A percentile compares a stretch with the other conserved stretches of the same genome.
These are phyloP conservation scores for Xylariaceae sp. DNA, from an alignment of 2,329 filamentous ascomycete genomes.

Conservation along the genomic window DNA sequence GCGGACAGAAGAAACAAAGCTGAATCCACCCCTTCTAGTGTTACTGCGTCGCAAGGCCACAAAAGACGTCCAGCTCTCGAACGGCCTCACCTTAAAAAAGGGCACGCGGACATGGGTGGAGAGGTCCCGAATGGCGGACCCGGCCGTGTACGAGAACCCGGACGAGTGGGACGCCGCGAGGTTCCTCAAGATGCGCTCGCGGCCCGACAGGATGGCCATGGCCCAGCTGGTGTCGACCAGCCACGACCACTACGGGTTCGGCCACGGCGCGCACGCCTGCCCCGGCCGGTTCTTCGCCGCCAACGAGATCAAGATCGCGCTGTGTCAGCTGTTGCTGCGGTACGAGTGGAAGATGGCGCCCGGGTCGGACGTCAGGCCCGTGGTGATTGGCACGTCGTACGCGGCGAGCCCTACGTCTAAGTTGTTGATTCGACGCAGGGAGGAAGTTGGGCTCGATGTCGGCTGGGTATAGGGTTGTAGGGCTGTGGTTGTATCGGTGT, in stretches of 20 bases:
- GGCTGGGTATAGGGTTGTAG: neutral
- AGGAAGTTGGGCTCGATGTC: constrained; percentile 25
- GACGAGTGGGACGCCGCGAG: constrained; percentile 28
- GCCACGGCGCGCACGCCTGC: constrained; percentile 41
- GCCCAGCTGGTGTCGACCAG: constrained; percentile 38
- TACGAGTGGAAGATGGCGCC: constrained; percentile 31
- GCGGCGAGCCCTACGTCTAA: constrained; percentile 12
- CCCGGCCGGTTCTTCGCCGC: constrained; percentile 38
- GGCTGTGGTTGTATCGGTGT: no score
- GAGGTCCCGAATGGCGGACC: constrained; percentile 29
- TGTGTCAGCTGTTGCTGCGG: constrained; percentile 30
- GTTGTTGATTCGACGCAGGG: constrained; percentile 22
- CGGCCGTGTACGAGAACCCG: constrained; percentile 27
- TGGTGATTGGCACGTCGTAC: neutral
- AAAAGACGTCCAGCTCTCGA: constrained; percentile 21
- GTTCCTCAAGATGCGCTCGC: constrained; percentile 26
- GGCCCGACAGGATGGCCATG: constrained; percentile 23
- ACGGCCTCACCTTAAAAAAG: constrained; percentile 28
- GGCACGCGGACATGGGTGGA: constrained; percentile 27
- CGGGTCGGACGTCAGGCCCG: constrained; percentile 5
- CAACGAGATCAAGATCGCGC: constrained; percentile 39
- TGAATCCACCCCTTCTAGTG: constrained; percentile 15
- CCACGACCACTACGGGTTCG: constrained; percentile 38
- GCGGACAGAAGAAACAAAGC: neutral
- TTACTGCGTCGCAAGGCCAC: constrained; percentile 25